phyloP scores from a whole-genome alignment of 495 filamentous ascomycete genomes.

The Xeromyces bisporus region DNA sequence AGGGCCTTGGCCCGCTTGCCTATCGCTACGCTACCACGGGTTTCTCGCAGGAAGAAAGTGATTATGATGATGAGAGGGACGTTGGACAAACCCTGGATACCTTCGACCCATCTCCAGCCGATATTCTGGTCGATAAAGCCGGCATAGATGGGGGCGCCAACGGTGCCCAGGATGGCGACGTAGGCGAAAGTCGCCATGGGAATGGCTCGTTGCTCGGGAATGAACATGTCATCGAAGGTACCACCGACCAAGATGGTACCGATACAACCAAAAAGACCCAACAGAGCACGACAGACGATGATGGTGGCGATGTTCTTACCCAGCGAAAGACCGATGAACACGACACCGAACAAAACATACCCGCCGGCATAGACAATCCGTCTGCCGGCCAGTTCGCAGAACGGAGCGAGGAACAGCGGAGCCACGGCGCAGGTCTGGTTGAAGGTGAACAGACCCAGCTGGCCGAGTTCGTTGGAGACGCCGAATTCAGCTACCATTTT shows the following conservation, averaged over 20 bases:
- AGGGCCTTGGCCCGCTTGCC: slow-evolving; percentile 40
- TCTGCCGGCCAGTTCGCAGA: slow-evolving; percentile 27
- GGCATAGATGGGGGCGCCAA: slow-evolving; percentile 52
- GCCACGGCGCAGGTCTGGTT: slow-evolving; percentile 25
- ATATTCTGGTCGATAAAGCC: slow-evolving; percentile 50
- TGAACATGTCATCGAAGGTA: slow-evolving; percentile 58
- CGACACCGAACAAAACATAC: slow-evolving; percentile 22
- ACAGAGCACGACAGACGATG: slow-evolving; percentile 48
- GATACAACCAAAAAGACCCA: slow-evolving; percentile 60
- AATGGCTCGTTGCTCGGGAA: slow-evolving; percentile 53
- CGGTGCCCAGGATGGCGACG: slow-evolving; percentile 58
- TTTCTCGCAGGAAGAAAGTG: slow-evolving; percentile 46
- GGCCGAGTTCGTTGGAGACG: slow-evolving; percentile 17
- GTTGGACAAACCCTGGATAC: slow-evolving; percentile 59
- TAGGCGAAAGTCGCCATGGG: slow-evolving; percentile 68
- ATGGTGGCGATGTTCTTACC: slow-evolving; percentile 52
- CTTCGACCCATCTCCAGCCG: slow-evolving; percentile 72
- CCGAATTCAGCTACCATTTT: slow-evolving; percentile 22
- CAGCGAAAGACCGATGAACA: slow-evolving; percentile 26
- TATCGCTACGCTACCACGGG: slow-evolving; percentile 43
- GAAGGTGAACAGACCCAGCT: slow-evolving; percentile 27
- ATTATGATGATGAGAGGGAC: slow-evolving; percentile 37
- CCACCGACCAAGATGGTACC: slow-evolving; percentile 68
- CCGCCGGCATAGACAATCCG: slow-evolving; percentile 22
- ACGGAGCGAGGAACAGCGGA: slow-evolving; percentile 28